A percentile compares a stretch with the other conserved stretches of the same genome.
phyloP scores from a whole-genome alignment of 306 rosid genomes.

The Castanopsis chinensis region DNA sequence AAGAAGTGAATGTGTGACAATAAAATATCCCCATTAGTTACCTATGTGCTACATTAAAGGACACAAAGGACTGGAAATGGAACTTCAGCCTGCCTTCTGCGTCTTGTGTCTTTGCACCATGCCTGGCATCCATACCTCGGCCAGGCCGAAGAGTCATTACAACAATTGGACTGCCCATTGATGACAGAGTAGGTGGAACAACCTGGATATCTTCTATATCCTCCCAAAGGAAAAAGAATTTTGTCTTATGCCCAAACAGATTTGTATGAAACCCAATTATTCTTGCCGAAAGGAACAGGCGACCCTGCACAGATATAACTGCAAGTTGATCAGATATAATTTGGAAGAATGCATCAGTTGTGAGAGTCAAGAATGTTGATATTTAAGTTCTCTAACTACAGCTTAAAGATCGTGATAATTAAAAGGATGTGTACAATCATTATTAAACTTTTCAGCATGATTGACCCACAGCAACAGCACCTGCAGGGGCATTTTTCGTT shows the following conservation, averaged over 20 bases:
- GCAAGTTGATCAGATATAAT: slow-evolving; percentile 25
- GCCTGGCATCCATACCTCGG: slow-evolving; percentile 86
- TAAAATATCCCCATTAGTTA: slow-evolving; percentile 29
- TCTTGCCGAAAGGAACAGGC: slow-evolving; percentile 87
- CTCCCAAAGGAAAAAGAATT: slow-evolving; percentile 93
- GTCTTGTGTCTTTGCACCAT: slow-evolving; percentile 84
- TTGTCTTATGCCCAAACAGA: slow-evolving; percentile 85
- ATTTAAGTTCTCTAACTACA: neutral
- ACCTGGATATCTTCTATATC: slow-evolving; percentile 85
- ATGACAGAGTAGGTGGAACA: slow-evolving; percentile 74
- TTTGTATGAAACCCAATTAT: slow-evolving; percentile 93
- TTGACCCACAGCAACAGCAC: slow-evolving; percentile 35
- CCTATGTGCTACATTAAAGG: slow-evolving; percentile 87
- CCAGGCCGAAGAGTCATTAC: slow-evolving; percentile 77
- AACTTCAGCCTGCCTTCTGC: slow-evolving; percentile 93
- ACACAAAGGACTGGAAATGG: slow-evolving; percentile 92
- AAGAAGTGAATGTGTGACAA: slow-evolving; percentile 5
- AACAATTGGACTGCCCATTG: slow-evolving; percentile 92
- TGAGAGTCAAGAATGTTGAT: slow-evolving; percentile 15
- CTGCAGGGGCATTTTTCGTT: slow-evolving; percentile 95
- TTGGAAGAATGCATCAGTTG: slow-evolving; percentile 13
- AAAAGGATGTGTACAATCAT: neutral
- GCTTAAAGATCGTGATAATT: neutral
- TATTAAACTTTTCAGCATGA: slow-evolving; percentile 7
- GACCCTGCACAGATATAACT: slow-evolving; percentile 60